Conservation (phyloP, 352 stramenopile species). For the Globisporangium recalcitrans region DNA sequence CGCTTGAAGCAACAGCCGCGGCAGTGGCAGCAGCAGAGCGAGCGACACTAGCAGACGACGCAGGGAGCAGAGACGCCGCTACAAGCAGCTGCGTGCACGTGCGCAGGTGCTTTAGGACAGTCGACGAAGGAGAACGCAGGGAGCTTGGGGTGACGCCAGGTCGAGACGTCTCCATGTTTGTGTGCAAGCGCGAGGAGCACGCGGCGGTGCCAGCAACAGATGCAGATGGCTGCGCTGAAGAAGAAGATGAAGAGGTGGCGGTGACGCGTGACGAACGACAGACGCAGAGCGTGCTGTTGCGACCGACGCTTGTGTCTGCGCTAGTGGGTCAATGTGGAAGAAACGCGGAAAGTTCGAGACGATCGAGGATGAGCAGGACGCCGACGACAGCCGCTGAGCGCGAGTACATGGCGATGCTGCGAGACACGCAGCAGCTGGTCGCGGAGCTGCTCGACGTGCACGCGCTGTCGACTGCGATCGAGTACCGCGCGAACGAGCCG, state of each 20-base stretch:
- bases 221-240: not conserved
- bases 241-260: not conserved
- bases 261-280: not conserved
- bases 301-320: not conserved
- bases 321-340: not conserved
- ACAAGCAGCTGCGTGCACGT: not conserved
- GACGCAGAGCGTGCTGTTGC: not conserved
- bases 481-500: conserved; percentile 23
- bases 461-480: conserved; percentile 29
- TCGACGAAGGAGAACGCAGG: not conserved
- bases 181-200: not conserved
- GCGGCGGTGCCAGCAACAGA: not conserved
- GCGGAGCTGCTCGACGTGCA: conserved; percentile 35
- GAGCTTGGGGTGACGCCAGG: not conserved
- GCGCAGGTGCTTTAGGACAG: not conserved
- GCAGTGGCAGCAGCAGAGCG: too few relatives aligned
- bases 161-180: not conserved
- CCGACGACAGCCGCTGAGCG: not conserved
- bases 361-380: not conserved
- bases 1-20: not conserved
- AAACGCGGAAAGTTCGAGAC: not conserved
- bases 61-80: not conserved
- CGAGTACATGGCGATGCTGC: conserved; percentile 28
- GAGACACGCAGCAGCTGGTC: conserved; percentile 26
- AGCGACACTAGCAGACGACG: too few relatives aligned